These are phyloP conservation scores for Staphylotrichum longicolle DNA, from an alignment of 495 filamentous ascomycete species.

Conservation along the genomic window DNA sequence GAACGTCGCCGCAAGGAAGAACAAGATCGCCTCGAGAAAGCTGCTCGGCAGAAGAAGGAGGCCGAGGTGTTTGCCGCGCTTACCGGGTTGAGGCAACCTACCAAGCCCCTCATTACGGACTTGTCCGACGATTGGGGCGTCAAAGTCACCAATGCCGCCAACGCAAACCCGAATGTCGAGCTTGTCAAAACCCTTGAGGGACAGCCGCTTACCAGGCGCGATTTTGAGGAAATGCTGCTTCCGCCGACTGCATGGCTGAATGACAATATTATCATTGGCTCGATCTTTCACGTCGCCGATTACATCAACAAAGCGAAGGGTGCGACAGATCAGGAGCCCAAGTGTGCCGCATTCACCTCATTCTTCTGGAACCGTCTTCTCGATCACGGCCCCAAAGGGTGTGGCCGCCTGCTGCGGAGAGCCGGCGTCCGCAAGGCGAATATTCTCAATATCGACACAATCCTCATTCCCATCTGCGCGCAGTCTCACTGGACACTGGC, in stretches of 20 bases:
- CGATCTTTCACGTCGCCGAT: conserved; percentile 59
- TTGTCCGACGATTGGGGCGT: conserved; percentile 34
- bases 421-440: conserved; percentile 38
- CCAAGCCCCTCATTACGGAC: conserved; percentile 29
- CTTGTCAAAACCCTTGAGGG: conserved; percentile 52
- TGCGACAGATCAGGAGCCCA: conserved; percentile 53
- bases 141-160: conserved; percentile 21
- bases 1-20: conserved; percentile 19
- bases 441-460: conserved; percentile 44
- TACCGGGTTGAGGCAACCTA: conserved; percentile 23
- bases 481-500: conserved; percentile 63
- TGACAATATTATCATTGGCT: conserved; percentile 75
- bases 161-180: conserved; percentile 21
- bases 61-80: conserved; percentile 15
- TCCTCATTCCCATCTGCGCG: conserved; percentile 48
- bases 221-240: conserved; percentile 59
- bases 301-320: conserved; percentile 54
- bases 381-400: conserved; percentile 47
- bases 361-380: conserved; percentile 65
- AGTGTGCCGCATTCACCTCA: conserved; percentile 66
- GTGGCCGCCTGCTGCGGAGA: conserved; percentile 34
- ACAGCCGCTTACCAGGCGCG: conserved; percentile 54
- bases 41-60: conserved; percentile 12
- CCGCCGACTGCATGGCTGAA: conserved; percentile 66
- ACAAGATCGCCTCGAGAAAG: conserved; percentile 18